A percentile compares a stretch with the other conserved stretches of the same genome.
Evolutionary conservation across 2,329 filamentous ascomycete genomes (phyloP).

Genomic region (Thelonectria olida): DNA sequence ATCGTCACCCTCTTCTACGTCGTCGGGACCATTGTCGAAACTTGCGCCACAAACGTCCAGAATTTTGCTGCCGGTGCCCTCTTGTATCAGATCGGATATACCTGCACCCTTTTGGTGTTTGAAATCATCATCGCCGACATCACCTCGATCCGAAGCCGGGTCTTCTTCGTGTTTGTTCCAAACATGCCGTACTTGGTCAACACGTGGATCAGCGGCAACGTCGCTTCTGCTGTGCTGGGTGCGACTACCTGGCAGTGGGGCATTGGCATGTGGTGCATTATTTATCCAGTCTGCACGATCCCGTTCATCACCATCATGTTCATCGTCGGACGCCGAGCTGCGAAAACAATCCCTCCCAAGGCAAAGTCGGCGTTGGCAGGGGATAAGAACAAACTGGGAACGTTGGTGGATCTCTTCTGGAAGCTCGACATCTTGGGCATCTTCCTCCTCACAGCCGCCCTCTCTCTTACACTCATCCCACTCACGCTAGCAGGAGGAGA

Average conservation of each 20-base stretch:
- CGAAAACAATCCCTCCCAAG: constrained; percentile 45
- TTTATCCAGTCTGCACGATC: constrained; percentile 65
- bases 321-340: constrained; percentile 59
- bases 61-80: constrained; percentile 65
- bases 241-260: constrained; percentile 67
- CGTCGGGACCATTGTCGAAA: constrained; percentile 67
- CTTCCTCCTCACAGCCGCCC: constrained; percentile 58
- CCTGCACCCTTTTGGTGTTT: constrained; percentile 67
- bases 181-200: constrained; percentile 69
- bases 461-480: constrained; percentile 61
- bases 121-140: constrained; percentile 74
- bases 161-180: constrained; percentile 66
- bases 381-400: neutral
- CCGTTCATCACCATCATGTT: constrained; percentile 63
- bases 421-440: constrained; percentile 55
- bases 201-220: constrained; percentile 63
- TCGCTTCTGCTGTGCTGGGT: constrained; percentile 49
- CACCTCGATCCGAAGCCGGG: constrained; percentile 67
- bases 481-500: constrained; percentile 50
- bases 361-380: neutral
- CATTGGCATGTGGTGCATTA: constrained; percentile 68
- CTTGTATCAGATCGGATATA: constrained; percentile 68
- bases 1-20: constrained; percentile 63
- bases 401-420: constrained; percentile 4
- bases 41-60: constrained; percentile 61